phyloP scores from a whole-genome alignment of 441 rosid genomes.

The Gossypium schwendimanii region DNA sequence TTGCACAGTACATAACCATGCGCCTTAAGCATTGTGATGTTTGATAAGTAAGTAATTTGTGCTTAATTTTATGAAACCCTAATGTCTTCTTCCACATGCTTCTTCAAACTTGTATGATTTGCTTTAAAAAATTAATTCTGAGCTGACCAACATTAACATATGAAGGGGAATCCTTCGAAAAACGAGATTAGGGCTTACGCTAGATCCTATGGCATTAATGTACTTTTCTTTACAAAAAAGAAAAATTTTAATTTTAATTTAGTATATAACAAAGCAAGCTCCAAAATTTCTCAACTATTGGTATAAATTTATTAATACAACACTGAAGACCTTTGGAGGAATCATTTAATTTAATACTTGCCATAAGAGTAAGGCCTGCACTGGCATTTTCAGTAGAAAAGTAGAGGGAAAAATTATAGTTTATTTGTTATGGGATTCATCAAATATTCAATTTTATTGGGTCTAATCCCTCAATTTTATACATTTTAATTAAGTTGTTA shows the following conservation, averaged over 20 bases:
- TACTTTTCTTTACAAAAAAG: background rate
- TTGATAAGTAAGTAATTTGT: background rate
- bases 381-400: conserved; percentile 3
- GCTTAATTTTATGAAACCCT: background rate
- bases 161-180: conserved; percentile 36
- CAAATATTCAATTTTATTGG: conserved; percentile 6
- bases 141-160: conserved; percentile 18
- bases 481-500: no score
- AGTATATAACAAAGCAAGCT: conserved; percentile 14
- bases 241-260: background rate
- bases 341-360: conserved; percentile 17
- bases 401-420: background rate
- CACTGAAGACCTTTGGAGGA: conserved; percentile 9
- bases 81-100: background rate
- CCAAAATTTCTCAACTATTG: conserved; percentile 8
- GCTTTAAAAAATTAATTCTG: background rate
- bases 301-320: conserved; percentile 2
- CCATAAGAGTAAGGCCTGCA: conserved; percentile 9
- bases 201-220: conserved; percentile 41
- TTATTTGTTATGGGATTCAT: background rate
- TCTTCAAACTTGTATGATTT: background rate
- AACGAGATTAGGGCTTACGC: conserved; percentile 31
- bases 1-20: conserved; percentile 3
- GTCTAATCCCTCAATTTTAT: background rate
- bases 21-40: background rate